Evolutionary conservation across 2,329 filamentous ascomycete genomes (phyloP).

Genomic region (Penicillium sp.): DNA sequence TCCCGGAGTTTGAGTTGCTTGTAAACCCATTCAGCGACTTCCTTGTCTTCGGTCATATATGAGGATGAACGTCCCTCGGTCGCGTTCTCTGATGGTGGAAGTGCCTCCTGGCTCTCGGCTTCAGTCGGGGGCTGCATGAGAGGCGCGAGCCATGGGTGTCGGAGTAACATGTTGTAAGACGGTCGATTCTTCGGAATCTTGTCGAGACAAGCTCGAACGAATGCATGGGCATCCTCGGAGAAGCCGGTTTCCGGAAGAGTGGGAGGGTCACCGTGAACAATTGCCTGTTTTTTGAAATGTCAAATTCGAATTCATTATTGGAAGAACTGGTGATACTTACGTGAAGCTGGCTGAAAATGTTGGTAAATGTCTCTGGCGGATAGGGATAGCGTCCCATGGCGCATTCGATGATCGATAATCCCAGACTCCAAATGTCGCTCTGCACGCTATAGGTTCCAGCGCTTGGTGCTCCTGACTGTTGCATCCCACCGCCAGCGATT

Average conservation of each 20-base stretch:
- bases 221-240: slow-evolving; percentile 76
- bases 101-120: slow-evolving; percentile 49
- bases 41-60: slow-evolving; percentile 63
- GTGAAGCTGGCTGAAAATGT: slow-evolving; percentile 95
- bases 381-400: slow-evolving; percentile 94
- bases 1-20: slow-evolving; percentile 66
- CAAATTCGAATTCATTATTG: slow-evolving; percentile 1
- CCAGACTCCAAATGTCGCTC: slow-evolving; percentile 96
- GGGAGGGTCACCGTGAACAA: slow-evolving; percentile 95
- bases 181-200: slow-evolving; percentile 90
- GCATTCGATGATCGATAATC: slow-evolving; percentile 92
- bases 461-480: slow-evolving; percentile 65
- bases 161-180: slow-evolving; percentile 85
- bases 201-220: slow-evolving; percentile 85
- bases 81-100: slow-evolving; percentile 30
- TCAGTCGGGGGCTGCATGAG: slow-evolving; percentile 76
- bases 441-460: slow-evolving; percentile 95
- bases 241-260: slow-evolving; percentile 76
- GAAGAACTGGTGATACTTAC: slow-evolving; percentile 60
- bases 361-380: slow-evolving; percentile 93
- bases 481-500: slow-evolving; percentile 81
- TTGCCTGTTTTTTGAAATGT: slow-evolving; percentile 62
- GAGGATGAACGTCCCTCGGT: slow-evolving; percentile 34
- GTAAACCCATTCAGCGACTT: slow-evolving; percentile 84
- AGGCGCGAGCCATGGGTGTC: slow-evolving; percentile 81